These are phyloP conservation scores for Amoeboaphelidium protococcarum DNA, from an alignment of 371 early-diverging fungal genomes.

Conservation along the genomic window DNA sequence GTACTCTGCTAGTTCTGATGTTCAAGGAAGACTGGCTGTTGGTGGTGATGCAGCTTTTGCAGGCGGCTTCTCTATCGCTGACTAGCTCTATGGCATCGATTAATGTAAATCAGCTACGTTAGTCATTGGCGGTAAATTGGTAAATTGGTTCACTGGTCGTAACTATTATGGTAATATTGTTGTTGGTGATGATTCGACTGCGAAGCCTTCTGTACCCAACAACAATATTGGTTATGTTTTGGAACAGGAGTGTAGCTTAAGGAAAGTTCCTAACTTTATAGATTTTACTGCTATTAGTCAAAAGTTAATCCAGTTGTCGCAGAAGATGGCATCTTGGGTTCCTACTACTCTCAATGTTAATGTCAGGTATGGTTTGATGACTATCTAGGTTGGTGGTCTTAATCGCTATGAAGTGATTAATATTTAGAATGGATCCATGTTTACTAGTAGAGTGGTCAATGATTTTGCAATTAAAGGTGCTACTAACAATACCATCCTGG, in stretches of 20 bases:
- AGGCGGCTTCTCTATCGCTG: not conserved
- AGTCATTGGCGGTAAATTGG: not conserved
- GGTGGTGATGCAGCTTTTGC: not conserved
- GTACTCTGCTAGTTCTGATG: not conserved
- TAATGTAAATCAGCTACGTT: not conserved
- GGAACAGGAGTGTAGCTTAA: not conserved
- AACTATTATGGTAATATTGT: not conserved
- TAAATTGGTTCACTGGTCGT: not conserved
- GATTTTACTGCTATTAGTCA: too few relatives aligned
- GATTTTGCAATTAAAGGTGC: not conserved
- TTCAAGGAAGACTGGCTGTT: slow-evolving; percentile 1
- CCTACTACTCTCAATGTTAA: too few relatives aligned
- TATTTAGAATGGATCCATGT: not conserved
- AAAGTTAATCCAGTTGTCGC: too few relatives aligned
- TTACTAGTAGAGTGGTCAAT: not conserved
- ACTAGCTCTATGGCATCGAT: not conserved
- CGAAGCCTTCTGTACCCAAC: not conserved
- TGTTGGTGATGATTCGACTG: not conserved
- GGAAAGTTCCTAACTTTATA: too few relatives aligned
- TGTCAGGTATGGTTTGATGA: too few relatives aligned
- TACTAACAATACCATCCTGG: not conserved
- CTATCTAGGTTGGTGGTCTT: too few relatives aligned
- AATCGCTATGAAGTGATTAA: not conserved
- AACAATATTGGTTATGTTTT: not conserved
- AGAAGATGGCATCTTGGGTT: too few relatives aligned